These are phyloP conservation scores for Adansonia rubrostipa DNA, from an alignment of 441 rosid genomes.

Conservation along the genomic window DNA sequence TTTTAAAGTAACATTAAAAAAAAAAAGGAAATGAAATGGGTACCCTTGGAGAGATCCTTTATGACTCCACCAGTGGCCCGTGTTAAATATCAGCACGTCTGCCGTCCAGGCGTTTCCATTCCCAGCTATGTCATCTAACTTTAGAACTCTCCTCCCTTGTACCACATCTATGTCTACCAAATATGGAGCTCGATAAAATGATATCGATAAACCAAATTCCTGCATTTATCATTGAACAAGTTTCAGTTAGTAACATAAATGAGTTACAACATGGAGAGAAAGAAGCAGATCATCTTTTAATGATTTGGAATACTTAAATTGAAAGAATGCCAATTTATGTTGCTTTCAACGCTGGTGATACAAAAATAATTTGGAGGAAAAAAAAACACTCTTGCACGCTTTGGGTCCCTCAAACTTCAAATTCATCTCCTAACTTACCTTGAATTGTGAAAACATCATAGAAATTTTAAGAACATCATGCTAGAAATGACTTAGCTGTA, in stretches of 20 bases:
- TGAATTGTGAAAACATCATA: too few species aligned
- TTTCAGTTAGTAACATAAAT: neutral
- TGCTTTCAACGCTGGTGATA: neutral
- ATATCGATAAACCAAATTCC: conserved; percentile 71
- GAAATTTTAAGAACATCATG: too few species aligned
- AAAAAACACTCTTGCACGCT: neutral
- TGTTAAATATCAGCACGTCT: conserved; percentile 75
- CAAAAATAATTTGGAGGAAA: neutral
- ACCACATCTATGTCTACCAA: conserved; percentile 74
- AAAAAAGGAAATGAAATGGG: neutral
- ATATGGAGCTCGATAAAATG: conserved; percentile 82
- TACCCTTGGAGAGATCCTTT: conserved; percentile 76
- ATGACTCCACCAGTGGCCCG: conserved; percentile 97
- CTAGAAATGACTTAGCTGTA: neutral
- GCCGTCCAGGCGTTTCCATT: conserved; percentile 72
- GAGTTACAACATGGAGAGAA: neutral
- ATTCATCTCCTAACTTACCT: neutral
- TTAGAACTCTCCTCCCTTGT: conserved; percentile 65
- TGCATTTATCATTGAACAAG: conserved; percentile 33
- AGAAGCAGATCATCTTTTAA: neutral
- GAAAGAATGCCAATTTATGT: neutral
- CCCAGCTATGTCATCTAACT: conserved; percentile 62
- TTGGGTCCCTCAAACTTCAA: conserved; percentile 21
- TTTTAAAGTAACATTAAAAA: neutral
- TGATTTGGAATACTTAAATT: neutral